Evolutionary conservation across 495 filamentous ascomycete genomes (phyloP).

Genomic region (Cercophora samala): DNA sequence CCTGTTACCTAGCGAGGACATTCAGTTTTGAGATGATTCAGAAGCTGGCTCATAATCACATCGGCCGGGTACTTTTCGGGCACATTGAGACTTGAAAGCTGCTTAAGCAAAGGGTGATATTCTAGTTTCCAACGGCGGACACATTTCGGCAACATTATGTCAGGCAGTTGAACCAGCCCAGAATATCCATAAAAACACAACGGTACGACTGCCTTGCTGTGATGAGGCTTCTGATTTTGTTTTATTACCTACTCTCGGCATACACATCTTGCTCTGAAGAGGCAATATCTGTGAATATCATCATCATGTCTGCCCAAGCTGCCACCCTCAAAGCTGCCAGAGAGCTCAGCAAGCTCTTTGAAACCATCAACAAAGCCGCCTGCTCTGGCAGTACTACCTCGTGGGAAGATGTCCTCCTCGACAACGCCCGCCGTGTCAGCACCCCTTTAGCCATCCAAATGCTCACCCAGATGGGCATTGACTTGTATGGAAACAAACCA

Average conservation of each 20-base stretch:
- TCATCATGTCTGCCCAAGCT: slow-evolving; percentile 18
- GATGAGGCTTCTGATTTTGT: no score
- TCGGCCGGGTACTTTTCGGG: slow-evolving; percentile 19
- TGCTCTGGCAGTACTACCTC: slow-evolving; percentile 12
- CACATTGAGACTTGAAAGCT: not conserved
- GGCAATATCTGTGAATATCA: not conserved
- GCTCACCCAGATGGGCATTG: slow-evolving; percentile 37
- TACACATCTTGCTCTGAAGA: not conserved
- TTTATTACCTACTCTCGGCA: not conserved
- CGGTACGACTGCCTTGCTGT: no score
- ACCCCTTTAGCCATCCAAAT: slow-evolving; percentile 31
- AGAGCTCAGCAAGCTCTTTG: slow-evolving; percentile 32
- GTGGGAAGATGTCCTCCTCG: slow-evolving; percentile 28
- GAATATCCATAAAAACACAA: not conserved
- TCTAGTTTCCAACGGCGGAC: not conserved
- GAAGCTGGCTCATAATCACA: not conserved
- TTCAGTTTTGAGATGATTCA: no score
- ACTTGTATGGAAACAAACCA: slow-evolving; percentile 9
- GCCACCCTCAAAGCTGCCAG: slow-evolving; percentile 14
- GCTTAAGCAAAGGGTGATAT: not conserved
- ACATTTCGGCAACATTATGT: slow-evolving; percentile 13
- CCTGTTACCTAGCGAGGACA: no score
- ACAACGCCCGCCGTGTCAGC: slow-evolving; percentile 36
- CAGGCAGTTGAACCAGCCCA: not conserved
- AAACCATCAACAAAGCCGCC: slow-evolving; percentile 15